Base-by-base conservation (phyloP, 2,329 filamentous ascomycete species). In the Metarhizium guizhouense region DNA sequence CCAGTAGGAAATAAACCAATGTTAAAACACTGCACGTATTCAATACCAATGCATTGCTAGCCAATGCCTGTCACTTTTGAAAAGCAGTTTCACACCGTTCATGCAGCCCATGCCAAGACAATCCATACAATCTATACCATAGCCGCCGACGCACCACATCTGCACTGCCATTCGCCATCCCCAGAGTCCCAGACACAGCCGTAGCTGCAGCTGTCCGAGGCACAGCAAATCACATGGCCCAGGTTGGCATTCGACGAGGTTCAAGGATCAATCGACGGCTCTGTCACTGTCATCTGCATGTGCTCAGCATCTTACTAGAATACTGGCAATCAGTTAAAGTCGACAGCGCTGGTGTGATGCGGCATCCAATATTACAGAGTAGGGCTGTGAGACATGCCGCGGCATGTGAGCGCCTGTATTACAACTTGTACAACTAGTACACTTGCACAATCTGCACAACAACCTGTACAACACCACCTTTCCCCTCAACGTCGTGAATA, bases 91-190 rank as follows among this genome's bases (percentile, higher is more conserved):
- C 6, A 8, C 6, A 8, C 2, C 7, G 32, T 11, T 34, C 32
- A 34, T 34, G 32, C 32, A 34, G 32, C 32, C 32, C 7, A 34
- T 34, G 32, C 32, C 32, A 34, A 34, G 32, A 34, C 6, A 2
- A 11, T 34, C 32, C 32, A 11, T 34, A 11, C 10, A 11, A 7
- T 34, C 3, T 1, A 34, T 34, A 8, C 32, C 6, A 34, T 34
- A 8, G 32, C 32, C 32, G 32, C 32, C 32, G 7, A 34, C 32
- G 32, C 32, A 34, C 10, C 32, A 34, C 32, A 11, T 7, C 32
- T 11, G 42, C 61, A 62, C 71, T 70, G 14, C 77, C 71, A 5
- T 73, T 68, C 3, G 63, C 18, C 63, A 77, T 18, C 13, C 36
- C 36, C 51, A 47, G 6, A 77, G 5, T 6, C 36, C 36, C 51